Conservation (phyloP, 2,329 filamentous ascomycete genomes). For the Podosphaera xanthii region DNA sequence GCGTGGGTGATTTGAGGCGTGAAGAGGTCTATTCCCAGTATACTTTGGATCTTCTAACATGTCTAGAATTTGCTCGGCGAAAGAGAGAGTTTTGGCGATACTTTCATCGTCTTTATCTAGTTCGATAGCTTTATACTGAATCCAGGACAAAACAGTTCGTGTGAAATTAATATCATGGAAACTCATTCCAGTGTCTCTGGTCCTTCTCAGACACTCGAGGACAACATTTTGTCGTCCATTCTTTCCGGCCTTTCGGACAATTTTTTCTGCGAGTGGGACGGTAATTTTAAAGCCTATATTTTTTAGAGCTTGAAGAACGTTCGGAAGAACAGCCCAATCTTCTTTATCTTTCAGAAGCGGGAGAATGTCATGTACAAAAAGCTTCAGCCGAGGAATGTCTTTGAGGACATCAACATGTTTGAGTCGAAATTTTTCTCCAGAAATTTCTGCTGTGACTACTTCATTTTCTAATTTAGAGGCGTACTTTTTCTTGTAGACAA, state of each 20-base stretch:
- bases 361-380: conserved; percentile 7
- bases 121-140: conserved; percentile 9
- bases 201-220: conserved; percentile 13
- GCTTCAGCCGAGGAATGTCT: conserved; percentile 7
- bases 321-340: conserved; percentile 16
- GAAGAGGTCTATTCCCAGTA: conserved; percentile 4
- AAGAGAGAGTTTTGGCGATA: conserved; percentile 12
- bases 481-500: conserved; percentile 26
- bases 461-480: conserved; percentile 27
- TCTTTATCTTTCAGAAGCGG: conserved; percentile 13
- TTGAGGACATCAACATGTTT: conserved; percentile 9
- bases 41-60: conserved; percentile 13
- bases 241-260: conserved; percentile 6
- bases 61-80: conserved; percentile 13
- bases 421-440: conserved; percentile 22
- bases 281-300: conserved; percentile 1
- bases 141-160: conserved; percentile 6
- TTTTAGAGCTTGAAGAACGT: conserved; percentile 8
- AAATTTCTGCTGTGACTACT: conserved; percentile 34
- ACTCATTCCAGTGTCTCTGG: conserved; percentile 11
- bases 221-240: conserved; percentile 11
- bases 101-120: conserved; percentile 7
- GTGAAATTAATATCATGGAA: conserved; percentile 7
- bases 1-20: conserved; percentile 16
- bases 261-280: background rate